Evolutionary conservation across 228 moss, liverwort and hornwort species (phyloP), one percentile per base, ranked within the genome.

Genomic region (Sphagnum fallax): DNA sequence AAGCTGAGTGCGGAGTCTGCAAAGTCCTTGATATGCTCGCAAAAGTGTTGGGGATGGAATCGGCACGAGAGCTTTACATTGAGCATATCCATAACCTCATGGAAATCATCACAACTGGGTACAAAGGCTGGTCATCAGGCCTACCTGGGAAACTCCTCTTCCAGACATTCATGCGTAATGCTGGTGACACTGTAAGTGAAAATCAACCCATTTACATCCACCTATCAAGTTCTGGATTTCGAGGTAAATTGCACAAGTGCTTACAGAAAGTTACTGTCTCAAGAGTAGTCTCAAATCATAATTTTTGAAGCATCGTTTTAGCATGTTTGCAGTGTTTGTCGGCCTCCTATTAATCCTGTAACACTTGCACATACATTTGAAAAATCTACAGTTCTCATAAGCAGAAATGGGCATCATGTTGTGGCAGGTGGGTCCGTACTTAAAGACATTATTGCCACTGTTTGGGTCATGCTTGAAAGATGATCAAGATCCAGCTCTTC

Each of bases 91-190:
- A 87, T 52, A 64, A 67, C n/a, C 61, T 95, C 66, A 73, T 95
- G 61, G 83, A 83, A 15, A 65, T 89, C 60, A 87, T 92, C 52
- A 92, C 83, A 70, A 69, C 74, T 66, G 81, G 83, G 55, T 76
- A 90, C 67, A 77, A 90, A 73, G 82, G 78, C 10, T 95, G 95
- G 92, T 84, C 85, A 11, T 85, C 82, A 6, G 76, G 81, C 53
- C 77, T 87, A 52, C 85, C 88, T 10, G 89, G 77, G 52, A 92
- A 87, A 65, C 72, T 83, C 49, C 64, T 95, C 52, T 95, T 95
- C 64, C 92, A 92, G 70, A 95, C 88, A 48, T 90, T 92, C 66
- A 90, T 92, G 87, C 85, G 80, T 14, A 89, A 82, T 61, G 84
- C 90, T 53, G 80, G 87, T 58, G 79, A 77, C 66, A 79, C 84